Percentiles rank a stretch among this genome's conserved stretches.
These are phyloP conservation scores for Heliamphora exappendiculata DNA, from an alignment of 148 eudicot species.

Conservation along the genomic window DNA sequence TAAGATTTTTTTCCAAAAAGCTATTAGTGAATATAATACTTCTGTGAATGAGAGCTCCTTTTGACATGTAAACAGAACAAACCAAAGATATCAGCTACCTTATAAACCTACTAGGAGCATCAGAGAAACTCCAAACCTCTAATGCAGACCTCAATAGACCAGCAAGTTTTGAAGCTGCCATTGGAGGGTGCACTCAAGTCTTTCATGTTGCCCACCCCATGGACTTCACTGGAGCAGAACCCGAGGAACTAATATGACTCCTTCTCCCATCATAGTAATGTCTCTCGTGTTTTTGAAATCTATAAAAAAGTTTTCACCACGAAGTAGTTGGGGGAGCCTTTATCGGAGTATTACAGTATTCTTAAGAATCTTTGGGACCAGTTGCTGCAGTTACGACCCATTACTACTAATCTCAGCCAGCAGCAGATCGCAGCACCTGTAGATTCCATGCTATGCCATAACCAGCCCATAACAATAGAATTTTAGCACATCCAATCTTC, in stretches of 20 bases:
- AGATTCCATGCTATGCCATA: too few species aligned
- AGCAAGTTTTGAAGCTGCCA: constrained; percentile 21
- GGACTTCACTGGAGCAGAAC: constrained; percentile 20
- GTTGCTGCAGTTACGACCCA: too few species aligned
- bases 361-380: too few species aligned
- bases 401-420: too few species aligned
- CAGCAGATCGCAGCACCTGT: too few species aligned
- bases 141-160: constrained; percentile 32
- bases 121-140: constrained; percentile 28
- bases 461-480: too few species aligned
- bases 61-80: not conserved
- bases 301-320: too few species aligned
- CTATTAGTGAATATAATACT: not conserved
- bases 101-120: constrained; percentile 33
- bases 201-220: constrained; percentile 43
- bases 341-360: too few species aligned
- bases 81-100: constrained; percentile 29
- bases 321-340: too few species aligned
- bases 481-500: too few species aligned
- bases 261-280: too few species aligned
- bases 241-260: constrained; percentile 27
- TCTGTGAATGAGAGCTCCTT: not conserved
- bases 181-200: constrained; percentile 44
- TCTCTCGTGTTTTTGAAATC: too few species aligned
- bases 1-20: not conserved